Evolutionary conservation across 495 filamentous ascomycete genomes (phyloP).

Genomic region (Penicillium canariense): DNA sequence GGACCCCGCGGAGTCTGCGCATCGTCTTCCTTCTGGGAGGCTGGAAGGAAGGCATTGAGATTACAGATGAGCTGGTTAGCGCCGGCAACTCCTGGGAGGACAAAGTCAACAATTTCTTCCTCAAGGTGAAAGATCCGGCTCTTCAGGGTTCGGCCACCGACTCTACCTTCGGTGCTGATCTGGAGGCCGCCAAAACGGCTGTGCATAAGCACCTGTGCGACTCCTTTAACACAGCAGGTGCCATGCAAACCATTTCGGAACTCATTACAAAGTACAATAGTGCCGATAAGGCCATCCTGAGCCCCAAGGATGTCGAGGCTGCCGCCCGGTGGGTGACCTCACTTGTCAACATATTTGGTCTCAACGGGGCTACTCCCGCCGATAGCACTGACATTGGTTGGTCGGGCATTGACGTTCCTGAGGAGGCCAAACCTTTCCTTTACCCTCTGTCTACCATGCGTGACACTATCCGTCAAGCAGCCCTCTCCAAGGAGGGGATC

Average conservation of each 20-base stretch:
- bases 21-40: conserved; percentile 84
- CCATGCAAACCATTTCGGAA: conserved; percentile 70
- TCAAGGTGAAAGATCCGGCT: conserved; percentile 56
- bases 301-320: conserved; percentile 53
- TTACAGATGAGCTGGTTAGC: conserved; percentile 76
- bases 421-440: conserved; percentile 61
- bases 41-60: conserved; percentile 91
- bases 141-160: conserved; percentile 40
- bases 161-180: conserved; percentile 33
- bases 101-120: conserved; percentile 87
- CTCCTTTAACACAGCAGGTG: conserved; percentile 82
- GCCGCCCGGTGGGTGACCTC: conserved; percentile 78
- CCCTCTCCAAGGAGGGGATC: conserved; percentile 40
- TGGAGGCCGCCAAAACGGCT: conserved; percentile 63
- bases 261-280: conserved; percentile 74
- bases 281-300: conserved; percentile 56
- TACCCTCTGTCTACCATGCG: conserved; percentile 63
- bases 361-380: conserved; percentile 62
- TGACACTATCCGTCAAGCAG: conserved; percentile 62
- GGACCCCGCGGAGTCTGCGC: conserved; percentile 76
- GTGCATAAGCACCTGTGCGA: conserved; percentile 70
- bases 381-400: conserved; percentile 70
- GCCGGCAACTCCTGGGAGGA: conserved; percentile 76
- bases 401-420: conserved; percentile 67
- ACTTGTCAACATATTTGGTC: conserved; percentile 80